Percentiles rank a stretch among this genome's conserved stretches.
Evolutionary conservation across 192 early-diverging fungal genomes (phyloP).

Genomic region (Backusella tarrabulga): DNA sequence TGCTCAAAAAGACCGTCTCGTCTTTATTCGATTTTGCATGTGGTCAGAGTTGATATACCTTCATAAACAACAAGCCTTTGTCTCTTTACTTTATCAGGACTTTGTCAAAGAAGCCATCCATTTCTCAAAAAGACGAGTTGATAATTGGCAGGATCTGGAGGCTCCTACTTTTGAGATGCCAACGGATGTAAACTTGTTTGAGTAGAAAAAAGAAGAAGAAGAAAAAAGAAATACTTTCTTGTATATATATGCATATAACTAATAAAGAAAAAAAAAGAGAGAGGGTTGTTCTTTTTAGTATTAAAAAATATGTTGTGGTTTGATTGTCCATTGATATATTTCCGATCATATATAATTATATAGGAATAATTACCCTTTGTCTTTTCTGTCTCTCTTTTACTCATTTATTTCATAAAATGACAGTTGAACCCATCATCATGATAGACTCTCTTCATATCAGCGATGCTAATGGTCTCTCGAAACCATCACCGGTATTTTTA

Average conservation of each 20-base stretch:
- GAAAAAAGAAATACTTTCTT: not conserved
- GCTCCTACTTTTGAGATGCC: conserved; percentile 33
- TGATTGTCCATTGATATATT: not conserved
- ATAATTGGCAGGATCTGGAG: conserved; percentile 35
- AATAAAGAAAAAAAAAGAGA: not conserved
- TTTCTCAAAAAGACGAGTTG: conserved; percentile 28
- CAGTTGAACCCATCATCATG: not conserved
- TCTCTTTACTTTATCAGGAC: conserved; percentile 58
- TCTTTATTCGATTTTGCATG: conserved; percentile 51
- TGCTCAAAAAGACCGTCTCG: conserved; percentile 40
- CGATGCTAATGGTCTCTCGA: not conserved
- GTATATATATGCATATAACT: not conserved
- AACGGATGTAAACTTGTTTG: conserved; percentile 22
- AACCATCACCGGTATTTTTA: not conserved
- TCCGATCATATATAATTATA: not conserved
- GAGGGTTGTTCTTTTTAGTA: not conserved
- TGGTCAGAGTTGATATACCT: conserved; percentile 60
- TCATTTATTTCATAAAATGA: not conserved
- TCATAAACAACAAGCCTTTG: conserved; percentile 61
- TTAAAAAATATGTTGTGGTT: not conserved
- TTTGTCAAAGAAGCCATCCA: conserved; percentile 61
- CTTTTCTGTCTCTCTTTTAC: not conserved
- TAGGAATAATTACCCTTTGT: not conserved
- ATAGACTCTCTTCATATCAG: not conserved
- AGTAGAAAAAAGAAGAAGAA: conserved; percentile 6